phyloP scores from a whole-genome alignment of 768 basidiomycete species.

The Thelephora aurantiotincta region DNA sequence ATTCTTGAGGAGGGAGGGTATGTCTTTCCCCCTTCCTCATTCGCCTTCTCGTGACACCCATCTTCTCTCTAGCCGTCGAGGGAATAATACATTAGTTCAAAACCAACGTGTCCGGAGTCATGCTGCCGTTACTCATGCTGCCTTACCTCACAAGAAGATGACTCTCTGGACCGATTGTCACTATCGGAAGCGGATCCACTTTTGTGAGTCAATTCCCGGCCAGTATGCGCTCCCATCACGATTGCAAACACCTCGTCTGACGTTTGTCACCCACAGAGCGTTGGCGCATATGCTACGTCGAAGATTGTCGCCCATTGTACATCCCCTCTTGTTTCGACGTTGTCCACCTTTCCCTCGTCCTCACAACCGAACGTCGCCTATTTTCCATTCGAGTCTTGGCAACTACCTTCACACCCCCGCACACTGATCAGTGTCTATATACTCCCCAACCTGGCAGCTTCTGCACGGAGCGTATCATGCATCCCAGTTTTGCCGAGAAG shows the following conservation, averaged over 20 bases:
- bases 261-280: constrained; percentile 6
- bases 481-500: too few relatives aligned
- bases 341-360: neutral
- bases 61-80: neutral
- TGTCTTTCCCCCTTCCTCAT: constrained; percentile 7
- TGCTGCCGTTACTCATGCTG: constrained; percentile 10
- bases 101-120: constrained; percentile 11
- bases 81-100: constrained; percentile 2
- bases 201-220: constrained; percentile 22
- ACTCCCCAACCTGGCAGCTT: too few relatives aligned
- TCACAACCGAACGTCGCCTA: too few relatives aligned
- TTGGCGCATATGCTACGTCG: constrained; percentile 23
- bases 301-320: constrained; percentile 27
- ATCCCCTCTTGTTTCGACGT: constrained; percentile 4
- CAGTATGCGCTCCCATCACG: constrained; percentile 8
- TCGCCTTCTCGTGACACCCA: neutral
- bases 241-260: constrained; percentile 1
- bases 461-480: too few relatives aligned
- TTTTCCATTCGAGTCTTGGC: too few relatives aligned
- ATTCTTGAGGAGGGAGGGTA: constrained; percentile 48
- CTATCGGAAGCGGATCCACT: neutral
- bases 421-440: too few relatives aligned
- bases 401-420: too few relatives aligned
- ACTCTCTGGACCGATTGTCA: constrained; percentile 8
- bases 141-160: constrained; percentile 9